Evolutionary conservation across 2,329 filamentous ascomycete species (phyloP).

Genomic region (Cladosporium sp.): DNA sequence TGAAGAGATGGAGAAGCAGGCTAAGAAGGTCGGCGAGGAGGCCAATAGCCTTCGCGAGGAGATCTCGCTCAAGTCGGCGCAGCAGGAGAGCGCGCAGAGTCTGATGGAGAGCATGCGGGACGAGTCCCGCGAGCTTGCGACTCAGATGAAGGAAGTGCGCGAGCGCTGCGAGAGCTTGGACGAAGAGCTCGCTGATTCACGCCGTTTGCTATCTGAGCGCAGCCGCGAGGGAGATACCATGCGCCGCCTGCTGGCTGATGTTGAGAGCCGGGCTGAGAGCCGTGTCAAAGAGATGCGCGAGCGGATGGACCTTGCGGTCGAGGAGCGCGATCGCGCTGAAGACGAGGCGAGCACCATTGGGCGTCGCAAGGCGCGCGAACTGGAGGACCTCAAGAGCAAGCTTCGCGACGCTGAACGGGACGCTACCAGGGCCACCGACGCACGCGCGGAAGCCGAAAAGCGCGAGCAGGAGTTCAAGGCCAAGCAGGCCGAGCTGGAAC

Average conservation of each 20-base stretch:
- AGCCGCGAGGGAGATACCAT: slow-evolving; percentile 92
- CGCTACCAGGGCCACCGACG: slow-evolving; percentile 62
- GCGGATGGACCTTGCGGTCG: slow-evolving; percentile 81
- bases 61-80: slow-evolving; percentile 72
- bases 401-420: slow-evolving; percentile 76
- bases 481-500: slow-evolving; percentile 70
- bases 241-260: slow-evolving; percentile 79
- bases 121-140: slow-evolving; percentile 78
- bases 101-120: slow-evolving; percentile 89
- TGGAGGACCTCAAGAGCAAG: slow-evolving; percentile 76
- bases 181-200: slow-evolving; percentile 84
- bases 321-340: slow-evolving; percentile 87
- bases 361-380: slow-evolving; percentile 69
- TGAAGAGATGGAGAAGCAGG: slow-evolving; percentile 68
- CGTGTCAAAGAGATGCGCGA: slow-evolving; percentile 84
- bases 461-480: slow-evolving; percentile 68
- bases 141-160: slow-evolving; percentile 85
- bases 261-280: slow-evolving; percentile 72
- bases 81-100: slow-evolving; percentile 78
- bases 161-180: slow-evolving; percentile 78
- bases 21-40: slow-evolving; percentile 62
- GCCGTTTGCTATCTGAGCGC: slow-evolving; percentile 77
- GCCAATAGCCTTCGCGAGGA: slow-evolving; percentile 67
- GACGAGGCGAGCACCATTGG: slow-evolving; percentile 78
- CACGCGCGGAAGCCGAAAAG: slow-evolving; percentile 70